A percentile compares a stretch with the other conserved stretches of the same genome.
Evolutionary conservation across 805 yeast species (phyloP).

Genomic region (Clavispora vitiphila): DNA sequence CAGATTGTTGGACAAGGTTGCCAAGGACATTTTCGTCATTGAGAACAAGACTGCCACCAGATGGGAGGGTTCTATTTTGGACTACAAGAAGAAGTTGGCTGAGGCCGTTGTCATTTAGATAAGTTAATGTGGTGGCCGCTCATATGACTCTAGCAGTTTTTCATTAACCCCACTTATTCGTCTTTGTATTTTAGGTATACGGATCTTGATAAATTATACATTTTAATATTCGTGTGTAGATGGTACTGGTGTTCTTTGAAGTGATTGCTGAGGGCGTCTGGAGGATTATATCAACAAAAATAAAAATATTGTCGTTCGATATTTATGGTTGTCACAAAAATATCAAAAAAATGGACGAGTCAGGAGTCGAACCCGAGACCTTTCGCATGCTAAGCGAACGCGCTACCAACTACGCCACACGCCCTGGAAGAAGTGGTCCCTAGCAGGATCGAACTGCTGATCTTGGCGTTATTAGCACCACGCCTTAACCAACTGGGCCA

Average conservation of each 20-base stretch:
- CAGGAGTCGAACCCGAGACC: slow-evolving; percentile 29
- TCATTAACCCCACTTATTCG: background rate
- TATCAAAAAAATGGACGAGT: slow-evolving; percentile 20
- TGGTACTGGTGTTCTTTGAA: too few relatives aligned
- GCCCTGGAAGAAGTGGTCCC: slow-evolving; percentile 63
- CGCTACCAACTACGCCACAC: slow-evolving; percentile 85
- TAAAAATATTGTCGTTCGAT: too few relatives aligned
- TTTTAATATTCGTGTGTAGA: too few relatives aligned
- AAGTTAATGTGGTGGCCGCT: background rate
- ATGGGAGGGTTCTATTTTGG: slow-evolving; percentile 91
- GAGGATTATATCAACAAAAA: too few relatives aligned
- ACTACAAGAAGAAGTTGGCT: slow-evolving; percentile 93
- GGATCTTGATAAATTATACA: slow-evolving; percentile 8
- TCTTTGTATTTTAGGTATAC: slow-evolving; percentile 2
- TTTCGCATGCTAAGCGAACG: slow-evolving; percentile 49
- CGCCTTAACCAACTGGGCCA: slow-evolving; percentile 54
- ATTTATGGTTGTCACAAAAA: too few relatives aligned
- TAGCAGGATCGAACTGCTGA: slow-evolving; percentile 88
- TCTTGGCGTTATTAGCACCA: slow-evolving; percentile 55
- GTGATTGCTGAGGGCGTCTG: too few relatives aligned
- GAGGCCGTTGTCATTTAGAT: slow-evolving; percentile 68
- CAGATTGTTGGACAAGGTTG: slow-evolving; percentile 94
- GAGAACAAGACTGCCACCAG: slow-evolving; percentile 92
- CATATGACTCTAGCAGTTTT: background rate
- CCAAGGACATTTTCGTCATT: slow-evolving; percentile 94